These are phyloP conservation scores for Infundibulicybe gibba DNA, from an alignment of 768 basidiomycete genomes.

Conservation along the genomic window DNA sequence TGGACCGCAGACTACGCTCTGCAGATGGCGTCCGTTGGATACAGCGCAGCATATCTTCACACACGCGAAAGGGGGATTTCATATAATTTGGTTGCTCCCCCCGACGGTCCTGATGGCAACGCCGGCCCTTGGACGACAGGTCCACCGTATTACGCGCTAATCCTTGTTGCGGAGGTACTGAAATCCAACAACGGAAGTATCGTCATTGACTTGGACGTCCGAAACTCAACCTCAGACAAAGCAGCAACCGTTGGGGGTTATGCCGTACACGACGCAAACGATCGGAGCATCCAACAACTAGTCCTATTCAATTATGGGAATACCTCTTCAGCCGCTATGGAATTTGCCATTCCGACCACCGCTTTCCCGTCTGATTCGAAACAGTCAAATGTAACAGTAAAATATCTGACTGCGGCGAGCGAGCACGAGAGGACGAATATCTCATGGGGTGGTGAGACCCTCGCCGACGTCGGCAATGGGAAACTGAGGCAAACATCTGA, in stretches of 20 bases:
- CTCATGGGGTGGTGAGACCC: slow-evolving; percentile 31
- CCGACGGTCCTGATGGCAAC: slow-evolving; percentile 18
- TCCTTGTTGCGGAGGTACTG: slow-evolving; percentile 28
- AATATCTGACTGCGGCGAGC: slow-evolving; percentile 22
- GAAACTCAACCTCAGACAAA: slow-evolving; percentile 20
- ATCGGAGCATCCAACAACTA: slow-evolving; percentile 19
- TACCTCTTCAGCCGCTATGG: slow-evolving; percentile 11
- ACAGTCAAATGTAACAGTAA: slow-evolving; percentile 10
- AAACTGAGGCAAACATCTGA: slow-evolving; percentile 22
- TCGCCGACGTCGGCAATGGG: slow-evolving; percentile 23
- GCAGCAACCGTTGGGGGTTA: slow-evolving; percentile 24
- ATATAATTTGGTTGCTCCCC: slow-evolving; percentile 37
- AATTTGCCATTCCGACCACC: slow-evolving; percentile 19
- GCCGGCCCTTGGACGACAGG: slow-evolving; percentile 26
- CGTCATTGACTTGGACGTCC: slow-evolving; percentile 27
- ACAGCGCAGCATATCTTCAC: slow-evolving; percentile 28
- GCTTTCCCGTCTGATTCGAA: slow-evolving; percentile 5
- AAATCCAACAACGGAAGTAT: slow-evolving; percentile 19
- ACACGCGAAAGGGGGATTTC: slow-evolving; percentile 28
- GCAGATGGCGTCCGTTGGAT: slow-evolving; percentile 26
- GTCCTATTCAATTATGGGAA: slow-evolving; percentile 27
- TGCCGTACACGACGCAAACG: slow-evolving; percentile 22
- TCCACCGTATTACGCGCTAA: slow-evolving; percentile 28
- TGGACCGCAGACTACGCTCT: slow-evolving; percentile 32
- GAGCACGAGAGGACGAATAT: slow-evolving; percentile 25